Percentiles rank a stretch among this genome's conserved stretches.
Evolutionary conservation across 179 eudicot genomes (phyloP).

Genomic region (Silene noctiflora): DNA sequence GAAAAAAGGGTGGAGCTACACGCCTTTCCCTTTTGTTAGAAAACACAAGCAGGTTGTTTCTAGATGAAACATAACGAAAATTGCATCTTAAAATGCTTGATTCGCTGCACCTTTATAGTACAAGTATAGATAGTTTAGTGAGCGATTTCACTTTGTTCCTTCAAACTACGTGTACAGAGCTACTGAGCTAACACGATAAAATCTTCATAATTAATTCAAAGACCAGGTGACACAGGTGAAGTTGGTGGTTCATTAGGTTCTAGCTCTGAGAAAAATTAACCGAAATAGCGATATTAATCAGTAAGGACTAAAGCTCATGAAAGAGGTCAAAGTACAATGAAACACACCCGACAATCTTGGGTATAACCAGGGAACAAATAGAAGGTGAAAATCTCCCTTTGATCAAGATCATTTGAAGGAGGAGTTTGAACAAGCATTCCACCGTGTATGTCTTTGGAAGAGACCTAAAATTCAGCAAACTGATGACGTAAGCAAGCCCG

Average conservation of each 20-base stretch:
- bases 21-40: too few relatives aligned
- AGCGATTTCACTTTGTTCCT: neutral
- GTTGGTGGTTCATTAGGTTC: neutral
- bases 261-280: too few relatives aligned
- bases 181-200: too few relatives aligned
- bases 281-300: neutral
- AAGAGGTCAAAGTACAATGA: conserved; percentile 3
- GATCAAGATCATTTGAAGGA: conserved; percentile 50
- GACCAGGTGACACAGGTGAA: neutral
- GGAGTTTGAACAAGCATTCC: conserved; percentile 70
- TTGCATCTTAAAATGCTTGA: too few relatives aligned
- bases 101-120: too few relatives aligned
- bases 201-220: too few relatives aligned
- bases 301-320: neutral
- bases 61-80: too few relatives aligned
- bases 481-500: conserved; percentile 4
- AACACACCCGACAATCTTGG: conserved; percentile 45
- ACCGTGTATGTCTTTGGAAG: conserved; percentile 51
- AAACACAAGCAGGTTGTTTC: too few relatives aligned
- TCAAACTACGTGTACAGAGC: too few relatives aligned
- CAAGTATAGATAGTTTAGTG: too few relatives aligned
- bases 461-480: conserved; percentile 41
- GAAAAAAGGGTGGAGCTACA: too few relatives aligned
- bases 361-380: conserved; percentile 60
- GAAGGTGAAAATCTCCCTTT: conserved; percentile 62